Percentiles rank a stretch among this genome's conserved stretches.
Conservation (phyloP, 257 asterid genomes). For the Scutellaria barbata region DNA sequence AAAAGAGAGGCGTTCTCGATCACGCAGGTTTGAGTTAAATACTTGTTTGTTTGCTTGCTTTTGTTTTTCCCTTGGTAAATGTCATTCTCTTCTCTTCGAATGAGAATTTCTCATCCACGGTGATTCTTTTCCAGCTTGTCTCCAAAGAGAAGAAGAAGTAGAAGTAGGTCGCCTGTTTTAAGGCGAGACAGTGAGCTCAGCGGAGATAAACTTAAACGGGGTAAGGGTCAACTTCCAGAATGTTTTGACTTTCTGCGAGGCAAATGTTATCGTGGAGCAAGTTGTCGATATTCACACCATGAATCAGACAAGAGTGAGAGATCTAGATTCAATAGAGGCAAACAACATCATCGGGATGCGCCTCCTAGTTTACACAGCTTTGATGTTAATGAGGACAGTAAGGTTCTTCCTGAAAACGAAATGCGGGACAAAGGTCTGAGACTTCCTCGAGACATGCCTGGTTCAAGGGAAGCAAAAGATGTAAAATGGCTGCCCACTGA, state of each 20-base stretch:
- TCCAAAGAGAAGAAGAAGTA: constrained; percentile 78
- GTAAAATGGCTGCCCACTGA: constrained; percentile 39
- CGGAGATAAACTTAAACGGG: constrained; percentile 58
- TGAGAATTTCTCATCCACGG: constrained; percentile 27
- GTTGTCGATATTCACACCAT: constrained; percentile 76
- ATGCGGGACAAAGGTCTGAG: constrained; percentile 41
- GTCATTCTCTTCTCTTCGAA: constrained; percentile 21
- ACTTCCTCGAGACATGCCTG: constrained; percentile 40
- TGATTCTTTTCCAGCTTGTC: constrained; percentile 63
- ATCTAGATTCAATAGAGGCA: constrained; percentile 55
- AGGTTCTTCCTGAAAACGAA: constrained; percentile 42
- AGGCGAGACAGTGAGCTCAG: constrained; percentile 51
- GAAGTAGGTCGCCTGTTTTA: constrained; percentile 69
- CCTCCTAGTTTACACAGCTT: constrained; percentile 45
- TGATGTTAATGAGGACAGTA: constrained; percentile 41
- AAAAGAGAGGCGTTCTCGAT: constrained; percentile 65
- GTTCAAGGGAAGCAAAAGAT: constrained; percentile 41
- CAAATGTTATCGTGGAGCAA: constrained; percentile 84
- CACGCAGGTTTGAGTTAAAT: constrained; percentile 68
- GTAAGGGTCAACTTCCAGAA: constrained; percentile 49
- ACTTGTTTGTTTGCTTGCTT: background rate
- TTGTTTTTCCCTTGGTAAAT: constrained; percentile 1
- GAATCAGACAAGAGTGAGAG: constrained; percentile 59
- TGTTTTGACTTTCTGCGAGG: constrained; percentile 80
- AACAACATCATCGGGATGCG: constrained; percentile 49